Evolutionary conservation across 2,329 filamentous ascomycete species (phyloP).

Genomic region (Amylocarpus encephaloides): DNA sequence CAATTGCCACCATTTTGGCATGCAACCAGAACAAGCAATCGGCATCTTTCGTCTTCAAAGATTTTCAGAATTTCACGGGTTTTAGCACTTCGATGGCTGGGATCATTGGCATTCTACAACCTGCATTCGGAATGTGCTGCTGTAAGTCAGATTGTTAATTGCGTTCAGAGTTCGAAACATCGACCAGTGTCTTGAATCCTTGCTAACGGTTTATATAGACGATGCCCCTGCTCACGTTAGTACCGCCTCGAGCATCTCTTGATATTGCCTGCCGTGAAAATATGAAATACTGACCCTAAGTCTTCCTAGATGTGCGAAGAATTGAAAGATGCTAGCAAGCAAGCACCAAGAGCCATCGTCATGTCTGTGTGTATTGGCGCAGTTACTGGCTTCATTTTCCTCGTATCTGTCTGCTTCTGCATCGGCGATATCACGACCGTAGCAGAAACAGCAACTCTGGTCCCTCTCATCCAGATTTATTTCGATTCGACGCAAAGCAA

Average conservation of each 20-base stretch:
- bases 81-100: conserved; percentile 44
- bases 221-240: not conserved
- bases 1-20: conserved; percentile 46
- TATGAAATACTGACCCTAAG: conserved; percentile 18
- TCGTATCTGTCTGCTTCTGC: conserved; percentile 45
- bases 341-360: conserved; percentile 45
- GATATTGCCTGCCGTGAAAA: not conserved
- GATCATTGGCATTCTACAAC: conserved; percentile 47
- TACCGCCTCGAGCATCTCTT: not conserved
- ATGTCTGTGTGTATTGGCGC: conserved; percentile 43
- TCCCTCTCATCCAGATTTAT: conserved; percentile 47
- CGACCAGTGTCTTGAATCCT: not conserved
- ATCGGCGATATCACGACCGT: conserved; percentile 42
- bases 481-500: conserved; percentile 38
- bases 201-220: not conserved
- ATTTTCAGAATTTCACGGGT: conserved; percentile 49
- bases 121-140: conserved; percentile 49
- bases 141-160: conserved; percentile 21
- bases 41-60: conserved; percentile 47
- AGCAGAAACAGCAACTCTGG: conserved; percentile 38
- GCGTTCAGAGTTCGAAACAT: too few relatives aligned
- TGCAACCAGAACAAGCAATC: conserved; percentile 48
- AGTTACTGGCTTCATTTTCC: conserved; percentile 41
- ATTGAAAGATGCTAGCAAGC: conserved; percentile 43
- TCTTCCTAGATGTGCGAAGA: conserved; percentile 51